Base-by-base conservation (phyloP, 169 alveolate genomes). In the Plasmodium relictum region DNA sequence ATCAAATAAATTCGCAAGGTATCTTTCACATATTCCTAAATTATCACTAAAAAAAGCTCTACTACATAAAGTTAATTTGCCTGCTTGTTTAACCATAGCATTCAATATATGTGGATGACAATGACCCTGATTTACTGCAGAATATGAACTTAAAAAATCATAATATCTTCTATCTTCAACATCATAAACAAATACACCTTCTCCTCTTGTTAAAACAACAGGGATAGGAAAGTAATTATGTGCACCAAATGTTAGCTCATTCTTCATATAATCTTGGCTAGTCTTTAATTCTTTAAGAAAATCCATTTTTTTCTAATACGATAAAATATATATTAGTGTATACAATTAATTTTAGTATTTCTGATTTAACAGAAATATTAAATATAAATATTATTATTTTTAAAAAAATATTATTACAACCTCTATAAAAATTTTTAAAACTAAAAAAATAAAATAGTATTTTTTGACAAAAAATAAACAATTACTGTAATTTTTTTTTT, bases 181-280 rank as follows among this genome's bases (percentile, higher is more conserved):
- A 20, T 93, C 94, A 61, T 80, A 93, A 4, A 89, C 90, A 62
- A 73, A 73, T 37, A 89, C 73, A 24, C 98, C 97, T 68, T 94
- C 78, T 0, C 97, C 99, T 56, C 93, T 88, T 10, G 92, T 74
- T 48, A 97, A 85, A 61, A 95, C 98, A 44, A 97, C 98, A 6
- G 98, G 98, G 10, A 96, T 94, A 2, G 98, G 98, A 41, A 88
- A 92, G 87, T 96, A 97, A 94, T 97, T 97, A 88, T 95, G 97
- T 18, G 98, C 96, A n/a, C 97, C 96, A 63, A 92, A 92, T 68
- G 92, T 74, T 7, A 89, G 44, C 37, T 94, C 97, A 24, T 88
- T 52, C 58, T 93, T 87, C 54, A 96, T 88, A 74, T 74, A 88
- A 54, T 83, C 83, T 31, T 83, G 74, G 73, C 86, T 68, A 45